Percentiles rank a stretch among this genome's conserved stretches.
Conservation (phyloP, 2,329 filamentous ascomycete species). For the Scedosporium boydii region DNA sequence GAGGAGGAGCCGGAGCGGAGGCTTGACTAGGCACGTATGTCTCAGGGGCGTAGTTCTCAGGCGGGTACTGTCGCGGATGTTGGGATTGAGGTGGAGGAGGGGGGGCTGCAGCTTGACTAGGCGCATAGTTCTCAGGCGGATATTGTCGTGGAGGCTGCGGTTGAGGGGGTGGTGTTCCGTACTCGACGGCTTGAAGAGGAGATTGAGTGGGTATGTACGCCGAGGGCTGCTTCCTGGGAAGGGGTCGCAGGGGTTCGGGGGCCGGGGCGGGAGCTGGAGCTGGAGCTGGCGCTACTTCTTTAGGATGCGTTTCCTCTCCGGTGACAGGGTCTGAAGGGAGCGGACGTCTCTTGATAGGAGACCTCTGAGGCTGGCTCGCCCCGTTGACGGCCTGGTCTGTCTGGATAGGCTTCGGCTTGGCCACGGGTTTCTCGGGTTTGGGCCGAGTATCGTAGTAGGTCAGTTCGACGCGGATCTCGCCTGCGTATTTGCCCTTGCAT, state of each 20-base stretch:
- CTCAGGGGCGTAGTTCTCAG: too few relatives aligned
- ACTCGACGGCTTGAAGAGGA: conserved; percentile 43
- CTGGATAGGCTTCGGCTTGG: conserved; percentile 39
- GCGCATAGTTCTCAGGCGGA: background rate
- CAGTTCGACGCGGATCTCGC: conserved; percentile 88
- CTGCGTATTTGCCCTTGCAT: conserved; percentile 90
- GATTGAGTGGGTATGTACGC: conserved; percentile 39
- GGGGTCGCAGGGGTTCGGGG: conserved; percentile 36
- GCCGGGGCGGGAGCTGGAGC: conserved; percentile 19
- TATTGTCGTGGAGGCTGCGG: conserved; percentile 13
- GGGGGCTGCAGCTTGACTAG: background rate
- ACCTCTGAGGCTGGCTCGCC: conserved; percentile 36
- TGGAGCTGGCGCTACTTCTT: conserved; percentile 9
- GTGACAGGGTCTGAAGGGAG: conserved; percentile 70
- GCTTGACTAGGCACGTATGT: too few relatives aligned
- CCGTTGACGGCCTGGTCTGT: conserved; percentile 23
- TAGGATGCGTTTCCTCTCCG: conserved; percentile 24
- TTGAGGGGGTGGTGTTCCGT: conserved; percentile 18
- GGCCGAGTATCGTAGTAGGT: conserved; percentile 90
- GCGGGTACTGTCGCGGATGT: background rate
- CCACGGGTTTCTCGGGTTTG: conserved; percentile 61
- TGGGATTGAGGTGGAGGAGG: background rate
- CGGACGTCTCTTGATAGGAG: conserved; percentile 71
- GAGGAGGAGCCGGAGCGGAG: background rate
- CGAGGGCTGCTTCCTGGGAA: conserved; percentile 29